Percentiles rank a stretch among this genome's conserved stretches.
phyloP scores from a whole-genome alignment of 1,284 basidiomycete genomes.

The Ganoderma sinense region DNA sequence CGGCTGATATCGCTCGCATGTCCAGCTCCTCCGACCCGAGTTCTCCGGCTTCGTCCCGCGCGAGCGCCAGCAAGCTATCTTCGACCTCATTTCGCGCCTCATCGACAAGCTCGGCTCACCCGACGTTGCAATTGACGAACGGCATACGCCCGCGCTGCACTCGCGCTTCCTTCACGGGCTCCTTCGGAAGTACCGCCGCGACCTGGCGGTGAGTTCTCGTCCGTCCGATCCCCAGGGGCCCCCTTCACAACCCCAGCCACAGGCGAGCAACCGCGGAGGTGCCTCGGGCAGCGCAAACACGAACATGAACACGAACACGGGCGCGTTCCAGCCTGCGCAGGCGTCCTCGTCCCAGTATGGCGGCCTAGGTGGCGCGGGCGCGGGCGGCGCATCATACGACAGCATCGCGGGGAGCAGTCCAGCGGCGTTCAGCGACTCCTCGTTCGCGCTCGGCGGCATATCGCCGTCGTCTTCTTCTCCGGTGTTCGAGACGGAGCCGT shows the following conservation, averaged over 20 bases:
- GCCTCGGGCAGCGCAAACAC: background rate
- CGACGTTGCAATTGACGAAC: slow-evolving; percentile 83
- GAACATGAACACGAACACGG: background rate
- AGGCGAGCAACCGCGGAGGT: slow-evolving; percentile 16
- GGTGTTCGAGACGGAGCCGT: slow-evolving; percentile 34
- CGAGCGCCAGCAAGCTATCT: slow-evolving; percentile 72
- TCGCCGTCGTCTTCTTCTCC: slow-evolving; percentile 32
- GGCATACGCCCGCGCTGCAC: slow-evolving; percentile 82
- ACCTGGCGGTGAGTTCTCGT: slow-evolving; percentile 58
- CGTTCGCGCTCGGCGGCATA: slow-evolving; percentile 19
- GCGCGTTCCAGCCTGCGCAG: background rate
- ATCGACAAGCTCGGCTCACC: slow-evolving; percentile 74
- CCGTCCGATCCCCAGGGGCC: slow-evolving; percentile 40
- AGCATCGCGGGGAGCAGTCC: slow-evolving; percentile 24
- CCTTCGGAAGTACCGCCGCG: slow-evolving; percentile 70
- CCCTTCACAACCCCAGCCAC: slow-evolving; percentile 26
- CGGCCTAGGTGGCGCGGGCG: slow-evolving; percentile 9
- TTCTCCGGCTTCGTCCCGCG: slow-evolving; percentile 66
- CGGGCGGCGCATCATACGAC: slow-evolving; percentile 20
- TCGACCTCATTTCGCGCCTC: slow-evolving; percentile 74
- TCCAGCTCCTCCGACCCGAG: slow-evolving; percentile 76
- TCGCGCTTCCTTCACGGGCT: slow-evolving; percentile 80
- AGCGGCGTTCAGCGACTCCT: slow-evolving; percentile 29
- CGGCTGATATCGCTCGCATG: background rate
- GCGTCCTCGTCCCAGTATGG: slow-evolving; percentile 11